Percentiles rank a stretch among this genome's conserved stretches.
Evolutionary conservation across 768 basidiomycete species (phyloP).

Genomic region (Suillus fuscotomentosus): DNA sequence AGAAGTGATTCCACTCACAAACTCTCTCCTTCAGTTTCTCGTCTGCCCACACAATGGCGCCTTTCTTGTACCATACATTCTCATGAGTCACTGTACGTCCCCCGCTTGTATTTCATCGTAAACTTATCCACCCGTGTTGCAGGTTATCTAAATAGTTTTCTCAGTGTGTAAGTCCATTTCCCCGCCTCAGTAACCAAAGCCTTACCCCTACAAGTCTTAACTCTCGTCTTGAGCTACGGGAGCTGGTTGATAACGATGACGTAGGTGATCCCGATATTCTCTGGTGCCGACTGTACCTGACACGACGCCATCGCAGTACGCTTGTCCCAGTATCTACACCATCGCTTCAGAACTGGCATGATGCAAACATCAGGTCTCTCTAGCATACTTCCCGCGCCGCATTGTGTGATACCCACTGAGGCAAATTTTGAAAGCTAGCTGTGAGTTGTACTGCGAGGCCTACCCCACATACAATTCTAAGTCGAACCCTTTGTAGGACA

Average conservation of each 20-base stretch:
- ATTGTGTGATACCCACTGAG: not conserved
- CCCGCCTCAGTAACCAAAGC: too few relatives aligned
- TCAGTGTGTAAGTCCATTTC: constrained; percentile 31
- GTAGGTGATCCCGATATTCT: constrained; percentile 11
- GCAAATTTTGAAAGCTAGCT: not conserved
- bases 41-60: constrained; percentile 34
- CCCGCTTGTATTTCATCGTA: not conserved
- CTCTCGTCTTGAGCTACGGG: constrained; percentile 27
- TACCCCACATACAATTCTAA: not conserved
- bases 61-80: constrained; percentile 36
- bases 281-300: not conserved
- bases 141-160: constrained; percentile 39
- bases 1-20: not conserved
- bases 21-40: constrained; percentile 24
- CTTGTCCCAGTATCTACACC: constrained; percentile 24
- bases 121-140: not conserved
- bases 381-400: not conserved
- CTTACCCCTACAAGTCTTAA: constrained; percentile 20
- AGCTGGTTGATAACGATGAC: constrained; percentile 25
- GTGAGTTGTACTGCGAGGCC: not conserved
- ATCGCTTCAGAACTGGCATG: not conserved
- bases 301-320: constrained; percentile 12
- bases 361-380: not conserved
- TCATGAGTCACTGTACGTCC: constrained; percentile 36
- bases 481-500: not conserved